Evolutionary conservation across 805 yeast species (phyloP).

Genomic region (Hanseniaspora meyeri): DNA sequence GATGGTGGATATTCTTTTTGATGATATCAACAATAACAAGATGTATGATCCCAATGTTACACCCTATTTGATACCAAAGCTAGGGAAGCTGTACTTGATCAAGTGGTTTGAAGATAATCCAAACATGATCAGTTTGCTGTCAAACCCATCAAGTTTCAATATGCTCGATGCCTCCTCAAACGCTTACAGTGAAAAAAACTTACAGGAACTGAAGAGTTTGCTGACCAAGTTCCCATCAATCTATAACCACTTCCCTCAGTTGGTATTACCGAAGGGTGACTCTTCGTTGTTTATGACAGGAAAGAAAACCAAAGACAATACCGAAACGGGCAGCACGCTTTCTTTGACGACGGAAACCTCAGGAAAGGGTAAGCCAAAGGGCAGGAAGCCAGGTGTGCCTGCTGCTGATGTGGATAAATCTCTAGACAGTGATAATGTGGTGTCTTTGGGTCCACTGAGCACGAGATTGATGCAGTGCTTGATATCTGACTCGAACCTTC

Average conservation of each 20-base stretch:
- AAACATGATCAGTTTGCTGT: constrained; percentile 26
- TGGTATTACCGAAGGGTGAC: constrained; percentile 10
- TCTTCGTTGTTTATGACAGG: neutral
- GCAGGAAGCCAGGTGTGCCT: neutral
- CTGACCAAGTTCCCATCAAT: constrained; percentile 3
- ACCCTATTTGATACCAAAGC: constrained; percentile 71
- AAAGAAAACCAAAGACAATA: neutral
- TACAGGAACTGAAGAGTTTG: neutral
- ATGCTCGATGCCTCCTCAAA: neutral
- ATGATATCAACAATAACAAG: constrained; percentile 2
- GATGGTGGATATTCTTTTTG: neutral
- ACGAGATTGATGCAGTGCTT: constrained; percentile 10
- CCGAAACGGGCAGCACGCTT: neutral
- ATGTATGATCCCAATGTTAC: constrained; percentile 52
- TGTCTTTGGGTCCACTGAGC: constrained; percentile 10
- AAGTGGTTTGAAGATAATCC: constrained; percentile 71
- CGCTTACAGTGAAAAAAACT: neutral
- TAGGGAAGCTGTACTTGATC: constrained; percentile 73
- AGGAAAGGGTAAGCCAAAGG: neutral
- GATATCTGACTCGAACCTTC: constrained; percentile 6
- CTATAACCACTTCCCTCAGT: constrained; percentile 18
- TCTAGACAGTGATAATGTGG: constrained; percentile 6
- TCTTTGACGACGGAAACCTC: neutral
- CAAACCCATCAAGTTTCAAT: neutral
- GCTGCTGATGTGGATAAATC: neutral